Conservation (phyloP, 2,329 filamentous ascomycete genomes). For the Byssothecium circinans region DNA sequence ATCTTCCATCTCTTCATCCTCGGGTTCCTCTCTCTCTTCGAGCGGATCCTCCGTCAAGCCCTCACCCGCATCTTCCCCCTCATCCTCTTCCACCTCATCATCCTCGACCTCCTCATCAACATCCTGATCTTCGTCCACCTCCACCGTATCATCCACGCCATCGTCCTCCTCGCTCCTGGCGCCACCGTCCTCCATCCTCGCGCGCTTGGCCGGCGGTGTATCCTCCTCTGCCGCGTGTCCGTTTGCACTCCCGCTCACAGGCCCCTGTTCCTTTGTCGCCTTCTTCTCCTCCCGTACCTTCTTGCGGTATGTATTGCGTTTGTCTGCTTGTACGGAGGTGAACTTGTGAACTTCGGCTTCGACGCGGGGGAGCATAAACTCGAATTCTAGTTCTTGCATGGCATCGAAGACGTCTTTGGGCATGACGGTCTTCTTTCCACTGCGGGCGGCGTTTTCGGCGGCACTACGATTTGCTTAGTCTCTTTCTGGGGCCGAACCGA, state of each 20-base stretch:
- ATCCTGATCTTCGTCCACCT: slow-evolving; percentile 49
- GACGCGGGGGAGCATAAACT: slow-evolving; percentile 68
- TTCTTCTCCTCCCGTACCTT: slow-evolving; percentile 68
- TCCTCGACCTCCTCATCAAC: slow-evolving; percentile 56
- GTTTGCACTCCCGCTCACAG: slow-evolving; percentile 15
- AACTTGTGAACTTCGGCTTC: slow-evolving; percentile 79
- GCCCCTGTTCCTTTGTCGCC: slow-evolving; percentile 21
- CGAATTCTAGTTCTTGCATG: slow-evolving; percentile 74
- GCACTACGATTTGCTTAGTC: slow-evolving; percentile 56
- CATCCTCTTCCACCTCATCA: slow-evolving; percentile 59
- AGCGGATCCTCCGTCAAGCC: slow-evolving; percentile 48
- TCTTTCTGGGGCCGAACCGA: too few relatives aligned
- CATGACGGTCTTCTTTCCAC: slow-evolving; percentile 77
- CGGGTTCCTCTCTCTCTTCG: slow-evolving; percentile 50
- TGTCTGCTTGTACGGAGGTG: slow-evolving; percentile 71
- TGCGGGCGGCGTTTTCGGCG: slow-evolving; percentile 67
- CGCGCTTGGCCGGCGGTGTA: slow-evolving; percentile 55
- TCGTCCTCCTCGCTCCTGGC: slow-evolving; percentile 43
- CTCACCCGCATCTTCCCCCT: slow-evolving; percentile 56
- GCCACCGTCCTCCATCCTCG: slow-evolving; percentile 45
- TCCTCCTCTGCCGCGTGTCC: slow-evolving; percentile 31
- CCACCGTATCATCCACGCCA: slow-evolving; percentile 45
- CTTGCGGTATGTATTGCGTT: slow-evolving; percentile 71
- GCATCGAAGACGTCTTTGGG: slow-evolving; percentile 76
- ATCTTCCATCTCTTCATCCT: slow-evolving; percentile 55